Conservation (phyloP, 2,329 filamentous ascomycete genomes). For the Penicillium hordei region DNA sequence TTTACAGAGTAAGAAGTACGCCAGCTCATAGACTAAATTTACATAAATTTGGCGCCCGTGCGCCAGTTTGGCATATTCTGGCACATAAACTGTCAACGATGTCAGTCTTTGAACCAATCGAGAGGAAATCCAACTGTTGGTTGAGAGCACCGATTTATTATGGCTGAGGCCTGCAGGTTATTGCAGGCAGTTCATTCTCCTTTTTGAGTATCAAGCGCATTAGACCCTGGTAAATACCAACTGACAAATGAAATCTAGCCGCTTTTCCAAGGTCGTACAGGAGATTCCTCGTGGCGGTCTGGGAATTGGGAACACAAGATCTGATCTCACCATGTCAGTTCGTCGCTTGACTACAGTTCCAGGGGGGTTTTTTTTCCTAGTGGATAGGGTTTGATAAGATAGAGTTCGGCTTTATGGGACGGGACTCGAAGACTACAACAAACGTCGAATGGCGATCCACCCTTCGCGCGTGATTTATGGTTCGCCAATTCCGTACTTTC, state of each 20-base stretch:
- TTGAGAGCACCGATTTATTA: neutral
- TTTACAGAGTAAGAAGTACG: neutral
- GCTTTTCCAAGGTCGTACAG: neutral
- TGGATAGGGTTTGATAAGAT: neutral
- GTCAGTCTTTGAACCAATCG: neutral
- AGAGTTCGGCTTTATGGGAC: neutral
- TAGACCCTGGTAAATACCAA: neutral
- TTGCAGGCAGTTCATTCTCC: neutral
- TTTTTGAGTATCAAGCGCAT: neutral
- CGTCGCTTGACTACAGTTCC: neutral
- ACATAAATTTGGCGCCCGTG: neutral
- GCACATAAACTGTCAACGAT: neutral
- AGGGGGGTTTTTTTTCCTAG: neutral
- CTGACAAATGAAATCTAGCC: neutral
- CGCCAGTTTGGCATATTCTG: neutral
- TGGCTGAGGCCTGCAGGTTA: neutral
- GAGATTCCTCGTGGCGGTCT: constrained; percentile 3
- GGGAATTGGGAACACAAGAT: neutral
- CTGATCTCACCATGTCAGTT: neutral
- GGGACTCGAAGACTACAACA: neutral
- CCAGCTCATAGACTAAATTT: neutral
- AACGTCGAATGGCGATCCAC: neutral
- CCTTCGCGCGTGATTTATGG: neutral
- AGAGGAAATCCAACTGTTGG: neutral
- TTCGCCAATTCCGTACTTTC: neutral